phyloP scores from a whole-genome alignment of 2,329 filamentous ascomycete genomes.

The Calonectria naviculata region DNA sequence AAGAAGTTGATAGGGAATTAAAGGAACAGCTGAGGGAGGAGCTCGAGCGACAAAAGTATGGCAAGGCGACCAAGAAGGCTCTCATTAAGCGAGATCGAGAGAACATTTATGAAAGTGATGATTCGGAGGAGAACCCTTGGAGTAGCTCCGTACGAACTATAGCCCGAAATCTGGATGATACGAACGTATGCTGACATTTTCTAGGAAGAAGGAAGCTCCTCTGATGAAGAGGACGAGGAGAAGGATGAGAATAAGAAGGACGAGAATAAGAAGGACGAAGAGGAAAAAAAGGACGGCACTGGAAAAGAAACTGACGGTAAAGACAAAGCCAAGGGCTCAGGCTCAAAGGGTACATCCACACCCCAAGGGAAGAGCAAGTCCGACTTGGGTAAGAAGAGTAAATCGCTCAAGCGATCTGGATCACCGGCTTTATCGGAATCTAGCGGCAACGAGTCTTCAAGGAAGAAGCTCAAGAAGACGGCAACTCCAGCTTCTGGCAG shows the following conservation, averaged over 20 bases:
- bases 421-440: conserved; percentile 91
- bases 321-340: conserved; percentile 62
- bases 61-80: conserved; percentile 83
- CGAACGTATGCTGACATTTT: conserved; percentile 30
- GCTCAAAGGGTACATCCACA: conserved; percentile 74
- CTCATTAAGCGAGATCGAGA: conserved; percentile 89
- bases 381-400: conserved; percentile 61
- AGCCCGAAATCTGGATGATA: background rate
- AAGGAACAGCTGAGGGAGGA: conserved; percentile 77
- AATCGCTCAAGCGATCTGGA: conserved; percentile 82
- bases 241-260: conserved; percentile 67
- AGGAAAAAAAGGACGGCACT: conserved; percentile 62
- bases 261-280: conserved; percentile 67
- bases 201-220: conserved; percentile 61
- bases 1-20: conserved; percentile 79
- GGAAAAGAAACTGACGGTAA: conserved; percentile 54
- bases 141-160: conserved; percentile 48
- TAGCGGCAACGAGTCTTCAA: conserved; percentile 88
- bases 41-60: conserved; percentile 74
- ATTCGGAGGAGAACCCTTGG: conserved; percentile 57
- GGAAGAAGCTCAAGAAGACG: conserved; percentile 80
- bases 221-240: conserved; percentile 52
- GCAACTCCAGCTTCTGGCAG: conserved; percentile 60
- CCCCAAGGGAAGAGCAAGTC: conserved; percentile 60
- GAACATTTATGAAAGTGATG: conserved; percentile 83